These are phyloP conservation scores for Microsporum audouinii DNA, from an alignment of 2,329 filamentous ascomycete genomes.

Conservation along the genomic window DNA sequence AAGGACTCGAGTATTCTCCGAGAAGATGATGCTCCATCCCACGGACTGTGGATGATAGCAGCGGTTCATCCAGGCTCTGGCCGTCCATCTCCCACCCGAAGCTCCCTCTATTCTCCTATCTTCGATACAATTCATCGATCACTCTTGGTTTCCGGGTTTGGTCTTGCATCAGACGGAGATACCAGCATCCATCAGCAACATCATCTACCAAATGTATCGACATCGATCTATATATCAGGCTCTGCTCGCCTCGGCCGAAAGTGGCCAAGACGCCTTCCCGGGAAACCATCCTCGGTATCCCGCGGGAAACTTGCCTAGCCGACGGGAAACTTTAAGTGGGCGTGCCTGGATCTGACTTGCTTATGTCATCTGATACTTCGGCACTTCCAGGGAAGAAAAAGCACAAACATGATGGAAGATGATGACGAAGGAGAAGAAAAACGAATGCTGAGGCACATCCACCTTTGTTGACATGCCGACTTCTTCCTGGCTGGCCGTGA, in stretches of 20 bases:
- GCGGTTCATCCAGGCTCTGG: not conserved
- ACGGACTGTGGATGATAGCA: not conserved
- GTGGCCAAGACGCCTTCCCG: not conserved
- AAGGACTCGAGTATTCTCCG: not conserved
- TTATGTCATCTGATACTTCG: not conserved
- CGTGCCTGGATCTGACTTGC: not conserved
- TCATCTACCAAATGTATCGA: too few species aligned
- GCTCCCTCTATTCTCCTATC: not conserved
- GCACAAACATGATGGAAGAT: not conserved
- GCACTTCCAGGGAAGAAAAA: not conserved
- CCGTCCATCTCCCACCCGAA: not conserved
- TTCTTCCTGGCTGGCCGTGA: not conserved
- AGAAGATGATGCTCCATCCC: not conserved
- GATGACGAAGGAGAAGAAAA: not conserved
- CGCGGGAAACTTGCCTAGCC: not conserved
- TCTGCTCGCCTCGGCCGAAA: not conserved
- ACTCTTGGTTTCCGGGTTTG: not conserved
- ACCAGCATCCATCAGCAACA: too few species aligned
- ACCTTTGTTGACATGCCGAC: not conserved
- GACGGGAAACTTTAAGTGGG: not conserved
- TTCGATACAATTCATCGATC: not conserved
- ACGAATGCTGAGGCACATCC: not conserved
- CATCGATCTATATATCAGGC: not conserved
- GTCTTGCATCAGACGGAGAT: too few species aligned
- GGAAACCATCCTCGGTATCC: not conserved